Evolutionary conservation across 2,329 filamentous ascomycete genomes (phyloP), one percentile per base, ranked within the genome.

Genomic region (Phaeophleospora eucalypticola): DNA sequence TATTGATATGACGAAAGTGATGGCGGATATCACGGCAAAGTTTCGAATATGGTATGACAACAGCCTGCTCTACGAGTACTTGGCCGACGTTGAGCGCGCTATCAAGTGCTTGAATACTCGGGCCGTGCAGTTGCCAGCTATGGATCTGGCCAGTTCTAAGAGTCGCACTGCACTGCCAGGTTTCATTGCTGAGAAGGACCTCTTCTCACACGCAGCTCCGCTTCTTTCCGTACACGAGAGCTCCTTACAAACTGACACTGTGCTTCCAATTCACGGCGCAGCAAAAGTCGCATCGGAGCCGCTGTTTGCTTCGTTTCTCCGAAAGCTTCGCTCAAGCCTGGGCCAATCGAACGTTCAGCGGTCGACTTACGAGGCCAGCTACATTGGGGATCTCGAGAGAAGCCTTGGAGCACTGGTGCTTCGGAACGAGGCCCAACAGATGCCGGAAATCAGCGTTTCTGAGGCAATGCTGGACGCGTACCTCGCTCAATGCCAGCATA

Each of bases 11-110:
- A n/a, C 34, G 8, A 18, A 16, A 2, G 52, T 46, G 15, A 51
- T 57, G 48, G 17, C 8, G 16, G 33, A 16, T 2, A 38, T 52
- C 12, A 39, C 27, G 19, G 21, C 3, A 10, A 40, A 43, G 18
- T 58, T 57, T 38, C 20, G 51, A 24, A n/a, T 19, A 2, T 58
- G 51, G 52, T 46, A 51, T 17, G 37, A 56, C 33, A 58, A 60
- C 32, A 17, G 15, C 6, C 29, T 48, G 9, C 48, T 60, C 14
- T 43, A 35, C 7, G 15, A 34, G 3, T 57, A 55, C 27, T 20
- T 58, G 4, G 9, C 29, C 12, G 20, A 35, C 20, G 27, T 58
- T 35, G 37, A 41, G 20, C 15, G 24, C 10, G 18, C 41, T 18
- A 32, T 46, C 3, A n/a, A 15, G 41, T 4, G 10, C 4, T 2